Base-by-base conservation (phyloP, 2,329 filamentous ascomycete genomes). In the Colletotrichum salicis region DNA sequence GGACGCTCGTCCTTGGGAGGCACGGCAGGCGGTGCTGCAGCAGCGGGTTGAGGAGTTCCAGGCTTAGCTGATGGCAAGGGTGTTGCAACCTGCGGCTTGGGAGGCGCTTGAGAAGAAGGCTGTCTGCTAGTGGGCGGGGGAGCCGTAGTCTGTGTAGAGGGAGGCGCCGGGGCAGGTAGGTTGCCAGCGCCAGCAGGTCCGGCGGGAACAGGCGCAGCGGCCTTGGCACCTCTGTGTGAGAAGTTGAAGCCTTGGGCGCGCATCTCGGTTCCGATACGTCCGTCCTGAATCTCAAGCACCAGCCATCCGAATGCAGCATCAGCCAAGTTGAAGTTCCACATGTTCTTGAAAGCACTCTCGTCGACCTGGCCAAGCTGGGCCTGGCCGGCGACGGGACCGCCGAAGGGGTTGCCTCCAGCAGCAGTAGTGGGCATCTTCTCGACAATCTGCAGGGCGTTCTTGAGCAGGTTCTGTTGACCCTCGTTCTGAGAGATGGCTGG, bases 291-390 rank as follows among this genome's bases (percentile, higher is more conserved):
- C 81, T 99, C 96, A 70, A 99, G 85, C 19, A 98, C 95, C 63
- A 99, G 87, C 87, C 95, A 99, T 73, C 96, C 96, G 81, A 98
- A 99, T 24, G 96, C 96, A 67, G 96, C 96, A 85, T 99, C 96
- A 35, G 96, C 96, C 75, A 99, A 84, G 82, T 98, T 98, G 85
- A 99, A 99, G 83, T 99, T 99, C 96, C 96, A 99, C 96, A 98
- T 98, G 82, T 99, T 99, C 87, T 99, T 99, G 89, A 99, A 99
- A 1, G 96, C 96, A 78, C 95, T 98, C 86, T 99, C 96, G 74
- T 99, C 96, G 22, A 99, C 95, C 79, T 97, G 94, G 37, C 96
- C 96, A 62, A 94, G 92, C 70, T 90, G 89, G 64, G 88, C 85
- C 62, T 91, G 91, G 51, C 92, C 93, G 61, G 91, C 90, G 64